Percentiles rank a stretch among this genome's conserved stretches.
phyloP scores from a whole-genome alignment of 768 basidiomycete genomes.

The Serendipita indica region DNA sequence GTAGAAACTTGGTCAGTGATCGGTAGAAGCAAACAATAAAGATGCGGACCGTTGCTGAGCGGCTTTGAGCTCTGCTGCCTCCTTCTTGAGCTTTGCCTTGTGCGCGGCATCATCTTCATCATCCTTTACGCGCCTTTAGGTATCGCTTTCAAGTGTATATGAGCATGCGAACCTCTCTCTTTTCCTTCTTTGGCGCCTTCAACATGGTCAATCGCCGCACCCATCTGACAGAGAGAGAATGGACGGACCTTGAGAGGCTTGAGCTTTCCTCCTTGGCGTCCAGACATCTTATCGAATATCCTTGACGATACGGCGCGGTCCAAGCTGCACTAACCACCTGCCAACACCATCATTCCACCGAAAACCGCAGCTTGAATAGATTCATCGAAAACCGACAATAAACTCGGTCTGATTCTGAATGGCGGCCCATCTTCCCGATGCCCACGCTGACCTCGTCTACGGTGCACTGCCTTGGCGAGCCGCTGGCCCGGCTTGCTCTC shows the following conservation, averaged over 20 bases:
- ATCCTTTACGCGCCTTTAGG: not conserved
- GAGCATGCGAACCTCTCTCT: not conserved
- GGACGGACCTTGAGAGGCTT: slow-evolving; percentile 1
- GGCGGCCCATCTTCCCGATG: too few species aligned
- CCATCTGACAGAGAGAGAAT: not conserved
- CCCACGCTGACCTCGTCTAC: too few species aligned
- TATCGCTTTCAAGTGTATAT: too few species aligned
- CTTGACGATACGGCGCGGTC: too few species aligned
- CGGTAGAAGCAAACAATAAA: not conserved
- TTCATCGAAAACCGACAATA: too few species aligned
- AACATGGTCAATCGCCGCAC: not conserved
- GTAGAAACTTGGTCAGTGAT: not conserved
- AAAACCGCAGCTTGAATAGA: too few species aligned
- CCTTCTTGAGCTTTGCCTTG: slow-evolving; percentile 7
- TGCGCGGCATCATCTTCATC: not conserved
- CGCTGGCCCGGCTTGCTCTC: too few species aligned
- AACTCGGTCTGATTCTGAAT: too few species aligned
- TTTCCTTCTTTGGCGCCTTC: not conserved
- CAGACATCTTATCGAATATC: too few species aligned
- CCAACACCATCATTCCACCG: too few species aligned
- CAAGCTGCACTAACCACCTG: too few species aligned
- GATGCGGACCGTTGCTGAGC: not conserved
- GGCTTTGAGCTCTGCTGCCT: slow-evolving; percentile 1
- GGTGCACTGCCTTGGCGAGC: too few species aligned
- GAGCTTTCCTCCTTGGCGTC: slow-evolving; percentile 7